A percentile compares a stretch with the other conserved stretches of the same genome.
Conservation (phyloP, 768 basidiomycete genomes). For the Terana coerulea region DNA sequence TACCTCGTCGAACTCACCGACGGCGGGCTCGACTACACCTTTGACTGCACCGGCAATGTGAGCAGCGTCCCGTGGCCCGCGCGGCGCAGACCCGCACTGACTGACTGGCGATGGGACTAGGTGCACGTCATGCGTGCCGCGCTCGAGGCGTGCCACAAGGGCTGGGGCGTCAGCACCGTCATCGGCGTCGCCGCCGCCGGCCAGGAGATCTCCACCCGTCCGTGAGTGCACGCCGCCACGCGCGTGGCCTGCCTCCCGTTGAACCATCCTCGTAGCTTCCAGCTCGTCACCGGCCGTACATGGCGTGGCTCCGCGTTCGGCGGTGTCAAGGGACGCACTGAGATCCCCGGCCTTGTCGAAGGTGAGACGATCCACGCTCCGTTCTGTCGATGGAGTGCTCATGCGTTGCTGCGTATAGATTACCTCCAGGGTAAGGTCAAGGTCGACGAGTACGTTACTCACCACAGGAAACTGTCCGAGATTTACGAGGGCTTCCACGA, state of each 20-base stretch:
- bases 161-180: slow-evolving; percentile 95
- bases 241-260: neutral
- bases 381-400: neutral
- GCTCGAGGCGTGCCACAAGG: slow-evolving; percentile 98
- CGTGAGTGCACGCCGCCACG: slow-evolving; percentile 20
- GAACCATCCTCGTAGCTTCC: slow-evolving; percentile 26
- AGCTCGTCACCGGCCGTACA: slow-evolving; percentile 76
- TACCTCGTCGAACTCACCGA: slow-evolving; percentile 90
- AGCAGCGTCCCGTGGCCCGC: slow-evolving; percentile 28
- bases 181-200: slow-evolving; percentile 98
- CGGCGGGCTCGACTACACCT: slow-evolving; percentile 95
- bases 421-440: slow-evolving; percentile 80
- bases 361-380: slow-evolving; percentile 41
- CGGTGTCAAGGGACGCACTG: slow-evolving; percentile 96
- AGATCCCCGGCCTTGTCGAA: slow-evolving; percentile 90
- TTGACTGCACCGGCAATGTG: slow-evolving; percentile 93
- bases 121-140: slow-evolving; percentile 93
- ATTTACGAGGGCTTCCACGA: slow-evolving; percentile 90
- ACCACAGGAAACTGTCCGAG: slow-evolving; percentile 66
- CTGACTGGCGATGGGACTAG: too few species aligned
- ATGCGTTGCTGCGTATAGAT: slow-evolving; percentile 42
- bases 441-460: slow-evolving; percentile 96
- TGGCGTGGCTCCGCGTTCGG: slow-evolving; percentile 98
- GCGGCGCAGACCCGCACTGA: slow-evolving; percentile 27
- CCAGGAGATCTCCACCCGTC: slow-evolving; percentile 54